Conservation (phyloP, 202 grass and related monocot species). For the Musa balbisiana region DNA sequence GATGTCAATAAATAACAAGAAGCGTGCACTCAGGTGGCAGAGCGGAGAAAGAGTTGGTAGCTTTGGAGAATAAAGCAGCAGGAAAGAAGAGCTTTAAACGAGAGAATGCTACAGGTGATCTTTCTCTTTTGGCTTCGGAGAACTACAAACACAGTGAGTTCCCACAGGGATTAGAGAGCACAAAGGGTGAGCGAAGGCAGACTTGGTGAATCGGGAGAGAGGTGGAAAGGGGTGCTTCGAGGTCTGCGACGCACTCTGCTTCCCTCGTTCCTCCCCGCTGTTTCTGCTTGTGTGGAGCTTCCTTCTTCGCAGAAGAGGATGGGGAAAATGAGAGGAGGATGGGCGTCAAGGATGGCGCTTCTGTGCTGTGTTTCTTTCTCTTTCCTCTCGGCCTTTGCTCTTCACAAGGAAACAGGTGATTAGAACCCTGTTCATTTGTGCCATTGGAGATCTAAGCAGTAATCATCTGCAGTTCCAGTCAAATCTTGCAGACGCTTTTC, state of each 20-base stretch:
- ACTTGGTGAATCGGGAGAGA: too few species aligned
- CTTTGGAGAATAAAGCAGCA: background rate
- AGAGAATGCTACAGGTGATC: too few species aligned
- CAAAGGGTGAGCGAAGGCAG: too few species aligned
- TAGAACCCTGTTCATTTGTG: background rate
- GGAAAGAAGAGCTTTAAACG: background rate
- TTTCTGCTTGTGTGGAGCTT: too few species aligned
- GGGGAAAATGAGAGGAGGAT: background rate
- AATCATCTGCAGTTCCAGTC: too few species aligned
- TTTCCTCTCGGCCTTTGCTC: background rate
- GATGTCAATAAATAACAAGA: background rate
- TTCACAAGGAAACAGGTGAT: background rate
- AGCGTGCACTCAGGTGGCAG: background rate
- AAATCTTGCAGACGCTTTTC: too few species aligned
- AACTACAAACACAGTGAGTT: too few species aligned
- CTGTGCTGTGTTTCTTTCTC: background rate
- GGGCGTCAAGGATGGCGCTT: background rate
- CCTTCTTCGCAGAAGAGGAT: background rate
- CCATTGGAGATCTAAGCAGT: background rate
- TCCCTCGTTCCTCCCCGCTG: too few species aligned
- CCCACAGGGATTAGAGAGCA: too few species aligned
- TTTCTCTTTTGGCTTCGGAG: too few species aligned
- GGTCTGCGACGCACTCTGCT: too few species aligned
- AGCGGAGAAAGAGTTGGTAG: background rate
- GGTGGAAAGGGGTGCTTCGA: too few species aligned